These are phyloP conservation scores for Clitopilus passeckerianus DNA, from an alignment of 768 basidiomycete species.

Conservation along the genomic window DNA sequence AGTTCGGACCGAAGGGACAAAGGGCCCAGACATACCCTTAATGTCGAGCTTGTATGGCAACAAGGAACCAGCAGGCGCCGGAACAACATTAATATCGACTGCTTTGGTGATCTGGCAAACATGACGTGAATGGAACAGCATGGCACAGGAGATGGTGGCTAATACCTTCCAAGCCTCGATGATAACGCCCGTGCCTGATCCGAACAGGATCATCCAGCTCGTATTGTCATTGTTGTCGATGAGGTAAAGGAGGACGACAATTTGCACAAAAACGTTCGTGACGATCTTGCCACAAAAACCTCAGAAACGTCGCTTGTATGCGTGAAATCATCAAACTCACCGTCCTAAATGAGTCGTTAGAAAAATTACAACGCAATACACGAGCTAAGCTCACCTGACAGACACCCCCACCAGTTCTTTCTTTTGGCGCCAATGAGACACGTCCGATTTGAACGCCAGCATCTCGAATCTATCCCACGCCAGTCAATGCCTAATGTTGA, in stretches of 20 bases:
- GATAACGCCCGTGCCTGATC: constrained; percentile 74
- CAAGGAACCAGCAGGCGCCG: constrained; percentile 54
- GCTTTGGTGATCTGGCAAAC: constrained; percentile 73
- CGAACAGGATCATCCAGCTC: constrained; percentile 95
- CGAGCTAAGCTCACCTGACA: constrained; percentile 54
- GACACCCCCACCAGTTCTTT: constrained; percentile 95
- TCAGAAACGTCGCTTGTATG: neutral
- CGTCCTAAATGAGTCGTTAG: constrained; percentile 33
- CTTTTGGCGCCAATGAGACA: constrained; percentile 92
- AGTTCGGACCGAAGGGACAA: constrained; percentile 5
- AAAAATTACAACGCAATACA: constrained; percentile 6
- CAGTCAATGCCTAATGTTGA: constrained; percentile 3
- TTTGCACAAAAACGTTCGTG: constrained; percentile 92
- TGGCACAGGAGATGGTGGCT: constrained; percentile 2
- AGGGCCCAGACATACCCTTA: constrained; percentile 49
- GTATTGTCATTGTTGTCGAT: constrained; percentile 95
- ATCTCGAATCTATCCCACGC: constrained; percentile 71
- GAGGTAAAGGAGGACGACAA: constrained; percentile 87
- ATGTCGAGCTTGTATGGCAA: constrained; percentile 81
- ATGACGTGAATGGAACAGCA: constrained; percentile 7
- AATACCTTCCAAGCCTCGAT: constrained; percentile 91
- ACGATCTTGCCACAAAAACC: constrained; percentile 44
- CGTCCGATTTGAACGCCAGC: constrained; percentile 93
- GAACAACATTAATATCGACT: constrained; percentile 74
- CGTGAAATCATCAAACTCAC: constrained; percentile 26